Evolutionary conservation across 306 rosid genomes (phyloP).

Genomic region (Begonia masoniana): DNA sequence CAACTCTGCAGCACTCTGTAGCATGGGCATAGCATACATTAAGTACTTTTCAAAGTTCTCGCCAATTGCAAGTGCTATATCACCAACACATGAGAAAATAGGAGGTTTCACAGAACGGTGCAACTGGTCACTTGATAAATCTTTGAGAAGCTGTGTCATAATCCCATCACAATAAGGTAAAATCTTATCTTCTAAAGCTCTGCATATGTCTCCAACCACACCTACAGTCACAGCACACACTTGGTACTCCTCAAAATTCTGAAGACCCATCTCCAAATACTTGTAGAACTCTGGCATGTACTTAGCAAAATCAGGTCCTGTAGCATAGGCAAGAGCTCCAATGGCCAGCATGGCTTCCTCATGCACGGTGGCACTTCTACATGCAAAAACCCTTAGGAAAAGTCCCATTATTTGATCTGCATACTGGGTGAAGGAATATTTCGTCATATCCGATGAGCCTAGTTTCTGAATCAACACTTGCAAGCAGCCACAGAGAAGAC

Average conservation of each 20-base stretch:
- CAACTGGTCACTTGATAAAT: conserved; percentile 81
- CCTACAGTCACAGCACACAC: conserved; percentile 94
- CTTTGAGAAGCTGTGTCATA: conserved; percentile 88
- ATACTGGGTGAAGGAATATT: conserved; percentile 54
- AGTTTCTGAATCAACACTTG: conserved; percentile 89
- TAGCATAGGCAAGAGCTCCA: conserved; percentile 87
- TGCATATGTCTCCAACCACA: conserved; percentile 82
- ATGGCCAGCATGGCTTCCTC: conserved; percentile 99
- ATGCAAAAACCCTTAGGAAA: conserved; percentile 76
- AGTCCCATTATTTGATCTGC: conserved; percentile 86
- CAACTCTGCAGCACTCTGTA: conserved; percentile 93
- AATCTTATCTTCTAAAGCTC: conserved; percentile 82
- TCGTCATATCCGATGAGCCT: conserved; percentile 69
- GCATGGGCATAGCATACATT: conserved; percentile 93
- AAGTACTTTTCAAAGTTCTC: conserved; percentile 88
- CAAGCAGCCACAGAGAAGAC: conserved; percentile 95
- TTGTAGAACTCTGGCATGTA: conserved; percentile 73
- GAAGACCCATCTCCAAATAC: conserved; percentile 88
- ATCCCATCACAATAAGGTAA: conserved; percentile 85
- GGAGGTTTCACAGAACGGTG: conserved; percentile 97
- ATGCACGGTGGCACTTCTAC: conserved; percentile 90
- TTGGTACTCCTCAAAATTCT: conserved; percentile 92
- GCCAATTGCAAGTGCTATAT: conserved; percentile 88
- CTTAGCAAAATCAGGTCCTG: conserved; percentile 64
- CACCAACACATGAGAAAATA: conserved; percentile 90